Base-by-base conservation (phyloP, 2,329 filamentous ascomycete genomes). In the Reticulascus tulasneorum region DNA sequence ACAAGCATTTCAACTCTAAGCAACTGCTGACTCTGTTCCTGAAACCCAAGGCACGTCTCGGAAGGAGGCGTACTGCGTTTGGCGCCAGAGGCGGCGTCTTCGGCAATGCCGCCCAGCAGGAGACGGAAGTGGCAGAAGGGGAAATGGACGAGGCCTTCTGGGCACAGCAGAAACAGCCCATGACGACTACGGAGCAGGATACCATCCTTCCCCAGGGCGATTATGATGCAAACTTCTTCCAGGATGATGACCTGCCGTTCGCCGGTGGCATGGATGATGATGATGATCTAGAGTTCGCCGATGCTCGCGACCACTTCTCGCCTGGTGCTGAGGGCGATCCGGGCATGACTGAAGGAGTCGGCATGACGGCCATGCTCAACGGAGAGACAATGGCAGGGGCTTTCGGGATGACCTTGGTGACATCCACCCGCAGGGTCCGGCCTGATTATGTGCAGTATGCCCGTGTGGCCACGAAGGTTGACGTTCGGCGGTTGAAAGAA, bases 191-290 rank as follows among this genome's bases (percentile, higher is more conserved):
- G 51, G 57, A 58, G 28, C 81, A 83, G 17, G 79, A 79, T 28
- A 75, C 69, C 4, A 73, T 64, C 2, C 59, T 75, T 23, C 73
- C 74, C 4, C 71, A 79, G 49, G 90, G 90, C 42, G 83, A 94
- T 55, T 98, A 97, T 61, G 89, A 97, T 58, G 91, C 93, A 40
- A 86, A 97, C 60, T 98, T 97, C 75, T 98, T 97, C 69, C 84
- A 93, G 52, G 93, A 97, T 53, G 86, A 91, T 49, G 83, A 76
- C 2, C 67, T 90, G 46, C 81, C 82, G 2, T 76, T 87, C 50
- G 69, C 77, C 2, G 81, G 77, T 9, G 79, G 70, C 5, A 68
- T 71, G 29, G 60, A 69, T 16, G 71, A 75, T 13, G 71, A 73
- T 19, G 84, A 86, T 35, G 82, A 85, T 34, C 53, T 74, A 41